Evolutionary conservation across 495 filamentous ascomycete genomes (phyloP), one percentile per base, ranked within the genome.

Genomic region (Penicillium macrosclerotiorum): DNA sequence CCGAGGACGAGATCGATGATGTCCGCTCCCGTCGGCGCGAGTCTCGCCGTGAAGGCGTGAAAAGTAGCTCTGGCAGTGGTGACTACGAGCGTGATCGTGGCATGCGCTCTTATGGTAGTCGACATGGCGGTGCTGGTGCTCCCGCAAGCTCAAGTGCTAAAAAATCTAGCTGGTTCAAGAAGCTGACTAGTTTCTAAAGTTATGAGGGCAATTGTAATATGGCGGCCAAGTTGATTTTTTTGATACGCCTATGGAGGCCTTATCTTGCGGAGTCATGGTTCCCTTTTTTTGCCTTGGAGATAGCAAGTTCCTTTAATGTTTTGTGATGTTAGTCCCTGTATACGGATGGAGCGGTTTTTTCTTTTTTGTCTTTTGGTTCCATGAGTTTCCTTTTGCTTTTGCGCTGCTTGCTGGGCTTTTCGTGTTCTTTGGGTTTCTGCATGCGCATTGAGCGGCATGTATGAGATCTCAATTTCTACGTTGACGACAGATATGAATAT

Each of bases 161-260:
- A 54, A 67, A 67, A 48, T 59, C 68, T 2, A 69, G 64, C 47
- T 78, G 75, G 75, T 65, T 78, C 31, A 67, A 68, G 47, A 78
- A 74, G 41, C 48, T 76, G 31, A 68, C 71, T 17, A 63, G 47
- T 47, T 54, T 70, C 32, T 69, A 47, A 60, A 37, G 3, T 8
- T 35, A 17, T 19, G 4, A 12, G 11, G 37, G 18, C 35, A 25
- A 41, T 32, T 33, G 39, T 17, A 36, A n/a, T n/a, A n/a, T n/a
- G n/a, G n/a, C n/a, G n/a, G n/a, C n/a, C n/a, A n/a, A n/a, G n/a
- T n/a, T n/a, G n/a, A n/a, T n/a, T n/a, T n/a, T n/a, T n/a, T n/a
- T n/a, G n/a, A n/a, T n/a, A n/a, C n/a, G n/a, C n/a, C n/a, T n/a
- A n/a, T n/a, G n/a, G n/a, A n/a, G n/a, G n/a, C n/a, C n/a, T n/a